Evolutionary conservation across 1,139 yeast species (phyloP).

Genomic region (Sugiyamaella castrensis): DNA sequence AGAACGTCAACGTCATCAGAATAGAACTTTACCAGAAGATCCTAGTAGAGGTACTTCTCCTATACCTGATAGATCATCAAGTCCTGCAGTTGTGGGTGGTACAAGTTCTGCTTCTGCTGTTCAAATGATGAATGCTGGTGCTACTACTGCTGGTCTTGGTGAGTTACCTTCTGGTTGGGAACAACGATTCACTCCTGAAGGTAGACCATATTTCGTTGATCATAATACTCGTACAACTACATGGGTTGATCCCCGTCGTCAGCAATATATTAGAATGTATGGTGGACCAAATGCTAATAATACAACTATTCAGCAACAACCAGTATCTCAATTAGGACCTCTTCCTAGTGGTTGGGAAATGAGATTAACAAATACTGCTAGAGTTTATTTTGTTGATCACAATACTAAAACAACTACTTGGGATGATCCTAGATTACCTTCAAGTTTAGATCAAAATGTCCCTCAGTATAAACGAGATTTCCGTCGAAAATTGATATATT

Average conservation of each 20-base stretch:
- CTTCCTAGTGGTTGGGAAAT: conserved; percentile 99
- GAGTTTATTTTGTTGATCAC: conserved; percentile 98
- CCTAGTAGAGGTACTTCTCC: conserved; percentile 38
- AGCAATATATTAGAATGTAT: conserved; percentile 93
- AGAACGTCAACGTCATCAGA: conserved; percentile 88
- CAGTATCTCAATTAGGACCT: conserved; percentile 97
- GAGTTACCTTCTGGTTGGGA: conserved; percentile 99
- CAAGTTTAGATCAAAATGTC: conserved; percentile 94
- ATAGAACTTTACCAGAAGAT: conserved; percentile 82
- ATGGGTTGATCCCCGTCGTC: conserved; percentile 99
- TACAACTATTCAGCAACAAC: conserved; percentile 92
- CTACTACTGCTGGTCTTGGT: conserved; percentile 93
- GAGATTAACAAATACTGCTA: conserved; percentile 97
- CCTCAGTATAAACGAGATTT: conserved; percentile 99
- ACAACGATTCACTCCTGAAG: conserved; percentile 96
- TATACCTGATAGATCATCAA: conserved; percentile 34
- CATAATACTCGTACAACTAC: conserved; percentile 98
- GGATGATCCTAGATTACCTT: conserved; percentile 99
- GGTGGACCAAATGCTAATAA: conserved; percentile 54
- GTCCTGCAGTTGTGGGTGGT: conserved; percentile 24
- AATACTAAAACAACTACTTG: conserved; percentile 98
- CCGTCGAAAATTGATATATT: conserved; percentile 93
- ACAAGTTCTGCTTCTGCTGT: conserved; percentile 55
- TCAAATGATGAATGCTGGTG: conserved; percentile 60
- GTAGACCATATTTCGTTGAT: conserved; percentile 96